Evolutionary conservation across 1,284 basidiomycete species (phyloP).

Genomic region (Ustilago crameri): DNA sequence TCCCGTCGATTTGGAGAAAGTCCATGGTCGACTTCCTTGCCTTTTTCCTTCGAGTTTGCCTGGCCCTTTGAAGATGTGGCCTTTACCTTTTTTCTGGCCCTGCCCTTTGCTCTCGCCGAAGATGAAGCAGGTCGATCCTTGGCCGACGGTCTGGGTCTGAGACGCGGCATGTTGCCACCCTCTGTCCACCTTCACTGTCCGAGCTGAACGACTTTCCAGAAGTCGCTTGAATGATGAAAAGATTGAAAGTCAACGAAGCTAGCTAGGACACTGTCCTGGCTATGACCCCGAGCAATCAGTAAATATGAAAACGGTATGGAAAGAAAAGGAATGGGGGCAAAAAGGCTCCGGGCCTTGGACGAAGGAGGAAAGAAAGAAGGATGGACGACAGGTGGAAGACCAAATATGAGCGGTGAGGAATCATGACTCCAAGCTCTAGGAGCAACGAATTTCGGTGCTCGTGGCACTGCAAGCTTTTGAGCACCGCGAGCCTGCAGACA

Average conservation of each 20-base stretch:
- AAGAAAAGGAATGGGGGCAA: conserved; percentile 29
- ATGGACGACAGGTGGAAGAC: not conserved
- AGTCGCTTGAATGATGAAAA: conserved; percentile 13
- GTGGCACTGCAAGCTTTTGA: no score
- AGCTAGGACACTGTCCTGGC: conserved; percentile 22
- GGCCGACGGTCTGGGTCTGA: conserved; percentile 3
- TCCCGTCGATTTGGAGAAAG: no score
- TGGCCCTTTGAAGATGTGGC: no score
- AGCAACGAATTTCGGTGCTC: no score
- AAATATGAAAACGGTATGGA: conserved; percentile 9
- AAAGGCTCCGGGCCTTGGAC: conserved; percentile 39
- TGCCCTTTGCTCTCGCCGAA: no score
- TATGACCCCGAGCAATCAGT: not conserved
- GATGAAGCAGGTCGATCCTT: no score
- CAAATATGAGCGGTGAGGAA: not conserved
- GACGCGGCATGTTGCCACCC: conserved; percentile 13
- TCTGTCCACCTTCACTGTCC: not conserved
- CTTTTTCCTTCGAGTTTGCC: no score
- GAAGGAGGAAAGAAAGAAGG: conserved; percentile 27
- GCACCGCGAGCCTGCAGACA: not conserved
- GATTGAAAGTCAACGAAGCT: not conserved
- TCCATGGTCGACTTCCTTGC: no score
- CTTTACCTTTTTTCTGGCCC: no score
- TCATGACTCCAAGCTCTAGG: not conserved
- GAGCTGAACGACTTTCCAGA: conserved; percentile 31